phyloP scores from a whole-genome alignment of 352 stramenopile species.

The Phytophthora tubulina region DNA sequence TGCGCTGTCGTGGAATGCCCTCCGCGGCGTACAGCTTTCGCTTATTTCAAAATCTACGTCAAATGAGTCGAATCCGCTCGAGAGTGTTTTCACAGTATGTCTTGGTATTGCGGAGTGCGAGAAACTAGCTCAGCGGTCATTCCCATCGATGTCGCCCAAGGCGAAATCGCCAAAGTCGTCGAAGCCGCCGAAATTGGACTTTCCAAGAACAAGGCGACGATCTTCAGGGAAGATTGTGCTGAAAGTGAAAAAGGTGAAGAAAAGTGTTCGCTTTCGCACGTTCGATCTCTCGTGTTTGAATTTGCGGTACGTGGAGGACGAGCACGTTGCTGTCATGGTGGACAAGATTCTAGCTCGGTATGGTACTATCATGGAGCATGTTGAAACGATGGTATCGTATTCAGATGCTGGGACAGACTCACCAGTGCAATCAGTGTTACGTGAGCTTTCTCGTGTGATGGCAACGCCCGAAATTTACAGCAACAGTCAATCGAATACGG shows the following conservation, averaged over 20 bases:
- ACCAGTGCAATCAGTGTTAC: constrained; percentile 19
- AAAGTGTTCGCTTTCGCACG: constrained; percentile 67
- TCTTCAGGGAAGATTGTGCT: constrained; percentile 19
- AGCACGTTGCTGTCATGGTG: constrained; percentile 51
- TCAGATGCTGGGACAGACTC: constrained; percentile 10
- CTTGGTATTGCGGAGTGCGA: constrained; percentile 52
- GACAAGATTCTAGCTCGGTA: constrained; percentile 58
- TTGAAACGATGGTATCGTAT: constrained; percentile 31
- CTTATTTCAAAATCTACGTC: constrained; percentile 14
- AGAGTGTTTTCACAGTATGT: constrained; percentile 42
- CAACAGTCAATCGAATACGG: not conserved
- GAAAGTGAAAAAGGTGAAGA: constrained; percentile 42
- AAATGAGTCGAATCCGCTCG: constrained; percentile 33
- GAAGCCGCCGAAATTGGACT: constrained; percentile 15
- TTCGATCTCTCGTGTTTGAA: constrained; percentile 76
- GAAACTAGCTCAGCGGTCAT: constrained; percentile 42
- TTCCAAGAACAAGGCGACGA: constrained; percentile 12
- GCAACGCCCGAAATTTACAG: constrained; percentile 22
- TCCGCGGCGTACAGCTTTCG: constrained; percentile 29
- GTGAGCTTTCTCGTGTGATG: constrained; percentile 38
- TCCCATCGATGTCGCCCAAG: constrained; percentile 28
- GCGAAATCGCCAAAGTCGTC: constrained; percentile 24
- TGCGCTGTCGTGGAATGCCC: constrained; percentile 46
- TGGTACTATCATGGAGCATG: constrained; percentile 49
- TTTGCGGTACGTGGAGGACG: constrained; percentile 64